A percentile compares a stretch with the other conserved stretches of the same genome.
phyloP scores from a whole-genome alignment of 1,139 yeast species.

The Kodamaea fungicola region DNA sequence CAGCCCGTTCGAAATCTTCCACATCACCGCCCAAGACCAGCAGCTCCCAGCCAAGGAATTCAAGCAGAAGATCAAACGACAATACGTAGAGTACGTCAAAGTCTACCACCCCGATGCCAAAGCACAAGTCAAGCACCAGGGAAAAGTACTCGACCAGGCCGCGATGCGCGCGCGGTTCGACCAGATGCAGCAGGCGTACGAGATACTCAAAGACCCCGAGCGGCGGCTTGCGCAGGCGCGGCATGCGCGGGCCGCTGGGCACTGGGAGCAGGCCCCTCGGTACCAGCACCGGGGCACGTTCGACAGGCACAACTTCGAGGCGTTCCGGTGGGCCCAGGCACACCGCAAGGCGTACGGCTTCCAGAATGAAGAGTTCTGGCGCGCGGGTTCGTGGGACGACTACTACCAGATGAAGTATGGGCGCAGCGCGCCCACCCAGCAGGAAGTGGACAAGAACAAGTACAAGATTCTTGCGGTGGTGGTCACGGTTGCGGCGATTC shows the following conservation, averaged over 20 bases:
- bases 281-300: constrained; percentile 10
- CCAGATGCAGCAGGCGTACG: constrained; percentile 69
- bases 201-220: constrained; percentile 57
- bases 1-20: constrained; percentile 73
- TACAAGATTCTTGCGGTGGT: constrained; percentile 43
- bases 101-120: constrained; percentile 81
- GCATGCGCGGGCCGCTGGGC: constrained; percentile 19
- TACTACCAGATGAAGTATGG: constrained; percentile 43
- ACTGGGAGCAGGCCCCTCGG: constrained; percentile 20
- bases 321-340: constrained; percentile 39
- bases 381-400: constrained; percentile 75
- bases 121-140: constrained; percentile 23
- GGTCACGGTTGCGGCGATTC: constrained; percentile 36
- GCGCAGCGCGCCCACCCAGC: constrained; percentile 37
- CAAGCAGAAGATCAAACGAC: constrained; percentile 45
- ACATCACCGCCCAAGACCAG: constrained; percentile 25
- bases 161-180: constrained; percentile 63
- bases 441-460: constrained; percentile 45
- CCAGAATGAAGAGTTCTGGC: constrained; percentile 50
- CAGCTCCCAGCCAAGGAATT: constrained; percentile 29
- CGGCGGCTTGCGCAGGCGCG: constrained; percentile 32
- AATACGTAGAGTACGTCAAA: constrained; percentile 67
- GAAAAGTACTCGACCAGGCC: constrained; percentile 27
- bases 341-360: constrained; percentile 32
- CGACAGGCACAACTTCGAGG: constrained; percentile 15